These are phyloP conservation scores for Fusarium sp. DNA, from an alignment of 2,329 filamentous ascomycete species.

Conservation along the genomic window DNA sequence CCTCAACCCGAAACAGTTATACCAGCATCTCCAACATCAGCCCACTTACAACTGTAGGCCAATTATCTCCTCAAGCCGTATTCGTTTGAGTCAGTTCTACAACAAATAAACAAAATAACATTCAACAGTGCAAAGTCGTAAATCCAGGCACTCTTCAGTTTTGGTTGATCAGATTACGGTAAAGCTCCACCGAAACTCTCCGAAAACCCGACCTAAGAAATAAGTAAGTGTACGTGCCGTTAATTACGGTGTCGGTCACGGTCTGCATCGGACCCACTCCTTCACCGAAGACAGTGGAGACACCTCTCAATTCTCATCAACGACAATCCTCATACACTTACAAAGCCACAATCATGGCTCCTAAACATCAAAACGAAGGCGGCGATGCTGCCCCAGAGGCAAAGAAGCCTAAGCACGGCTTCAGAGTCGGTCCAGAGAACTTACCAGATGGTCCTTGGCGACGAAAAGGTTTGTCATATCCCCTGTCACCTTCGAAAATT, in stretches of 20 bases:
- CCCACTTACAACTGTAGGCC: slow-evolving; percentile 5
- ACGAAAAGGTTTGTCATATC: slow-evolving; percentile 71
- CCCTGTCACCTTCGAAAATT: slow-evolving; percentile 22
- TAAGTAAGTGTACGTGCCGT: background rate
- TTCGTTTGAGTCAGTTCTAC: background rate
- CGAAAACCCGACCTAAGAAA: slow-evolving; percentile 7
- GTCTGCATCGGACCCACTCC: slow-evolving; percentile 20
- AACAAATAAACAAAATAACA: background rate
- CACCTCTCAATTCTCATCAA: slow-evolving; percentile 38
- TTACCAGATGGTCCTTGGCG: slow-evolving; percentile 90
- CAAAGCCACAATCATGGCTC: slow-evolving; percentile 46
- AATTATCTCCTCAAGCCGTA: background rate
- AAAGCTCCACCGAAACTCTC: slow-evolving; percentile 27
- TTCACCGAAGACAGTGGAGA: slow-evolving; percentile 35
- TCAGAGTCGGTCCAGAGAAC: slow-evolving; percentile 89
- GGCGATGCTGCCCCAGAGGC: slow-evolving; percentile 51
- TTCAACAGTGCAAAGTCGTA: background rate
- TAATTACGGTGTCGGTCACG: slow-evolving; percentile 4
- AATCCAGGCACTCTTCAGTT: background rate
- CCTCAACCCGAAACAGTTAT: slow-evolving; percentile 16
- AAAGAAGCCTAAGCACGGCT: slow-evolving; percentile 75
- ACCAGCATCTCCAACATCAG: slow-evolving; percentile 19
- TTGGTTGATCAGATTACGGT: slow-evolving; percentile 19
- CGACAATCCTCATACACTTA: slow-evolving; percentile 36
- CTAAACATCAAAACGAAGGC: slow-evolving; percentile 50